Evolutionary conservation across 2,329 filamentous ascomycete genomes (phyloP).

Genomic region (Xylogone sp.): DNA sequence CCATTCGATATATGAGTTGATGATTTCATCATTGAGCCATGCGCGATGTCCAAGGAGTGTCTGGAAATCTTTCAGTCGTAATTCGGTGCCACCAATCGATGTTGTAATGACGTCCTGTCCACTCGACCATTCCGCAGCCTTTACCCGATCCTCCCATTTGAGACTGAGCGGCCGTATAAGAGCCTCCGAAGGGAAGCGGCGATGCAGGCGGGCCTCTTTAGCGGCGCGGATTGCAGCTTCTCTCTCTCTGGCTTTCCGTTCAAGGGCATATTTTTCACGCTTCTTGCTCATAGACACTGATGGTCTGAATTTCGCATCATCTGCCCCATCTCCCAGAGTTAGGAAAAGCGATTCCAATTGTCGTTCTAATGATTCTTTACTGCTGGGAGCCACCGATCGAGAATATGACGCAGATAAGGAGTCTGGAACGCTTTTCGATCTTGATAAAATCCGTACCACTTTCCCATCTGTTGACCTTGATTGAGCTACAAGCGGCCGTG

Average conservation of each 20-base stretch:
- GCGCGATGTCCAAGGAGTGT: conserved; percentile 51
- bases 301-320: conserved; percentile 1
- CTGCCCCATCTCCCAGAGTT: not conserved
- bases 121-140: conserved; percentile 27
- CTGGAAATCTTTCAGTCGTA: conserved; percentile 58
- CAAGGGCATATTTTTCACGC: conserved; percentile 4
- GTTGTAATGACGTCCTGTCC: conserved; percentile 35
- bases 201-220: conserved; percentile 20
- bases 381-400: not conserved
- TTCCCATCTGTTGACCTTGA: not conserved
- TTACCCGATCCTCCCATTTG: conserved; percentile 36
- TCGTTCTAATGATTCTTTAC: not conserved
- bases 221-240: conserved; percentile 13
- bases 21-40: conserved; percentile 76
- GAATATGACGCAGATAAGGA: not conserved
- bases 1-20: conserved; percentile 63
- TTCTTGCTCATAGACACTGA: conserved; percentile 7
- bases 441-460: not conserved
- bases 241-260: conserved; percentile 11
- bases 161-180: conserved; percentile 27
- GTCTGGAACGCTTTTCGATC: not conserved
- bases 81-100: conserved; percentile 45
- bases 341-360: not conserved
- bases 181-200: conserved; percentile 16
- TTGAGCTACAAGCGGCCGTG: not conserved